phyloP scores from a whole-genome alignment of 805 yeast genomes.

The Teunomyces gatunensis region DNA sequence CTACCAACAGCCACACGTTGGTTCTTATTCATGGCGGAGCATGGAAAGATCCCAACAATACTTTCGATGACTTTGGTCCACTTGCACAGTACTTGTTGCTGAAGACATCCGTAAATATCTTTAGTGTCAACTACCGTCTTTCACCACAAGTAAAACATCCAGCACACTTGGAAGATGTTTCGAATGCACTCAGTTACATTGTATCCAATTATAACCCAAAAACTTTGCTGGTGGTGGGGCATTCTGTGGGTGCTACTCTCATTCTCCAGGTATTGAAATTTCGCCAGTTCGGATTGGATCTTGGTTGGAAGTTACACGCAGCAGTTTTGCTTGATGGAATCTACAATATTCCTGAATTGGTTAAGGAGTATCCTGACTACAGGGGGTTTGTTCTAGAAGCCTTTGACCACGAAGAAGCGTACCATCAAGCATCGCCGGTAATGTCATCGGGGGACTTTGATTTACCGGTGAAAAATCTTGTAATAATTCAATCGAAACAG shows the following conservation, averaged over 20 bases:
- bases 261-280: conserved; percentile 49
- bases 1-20: conserved; percentile 22
- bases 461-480: conserved; percentile 14
- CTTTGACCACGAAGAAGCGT: conserved; percentile 29
- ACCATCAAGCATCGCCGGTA: conserved; percentile 25
- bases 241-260: conserved; percentile 78
- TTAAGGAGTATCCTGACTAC: conserved; percentile 63
- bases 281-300: conserved; percentile 10
- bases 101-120: conserved; percentile 14
- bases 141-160: conserved; percentile 67
- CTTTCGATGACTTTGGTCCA: conserved; percentile 51
- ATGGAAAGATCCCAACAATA: conserved; percentile 72
- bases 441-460: background rate
- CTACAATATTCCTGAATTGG: conserved; percentile 49
- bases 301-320: background rate
- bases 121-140: conserved; percentile 59
- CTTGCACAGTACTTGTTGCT: conserved; percentile 17
- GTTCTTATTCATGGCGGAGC: conserved; percentile 86
- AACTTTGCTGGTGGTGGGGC: conserved; percentile 52
- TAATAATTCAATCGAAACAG: conserved; percentile 55
- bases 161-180: conserved; percentile 54
- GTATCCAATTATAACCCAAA: conserved; percentile 16
- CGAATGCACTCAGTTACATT: conserved; percentile 39
- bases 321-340: conserved; percentile 67
- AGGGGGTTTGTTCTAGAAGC: conserved; percentile 57